Evolutionary conservation across 805 yeast genomes (phyloP), one percentile per base, ranked within the genome.

Genomic region (Zygoascus bituminiphila): DNA sequence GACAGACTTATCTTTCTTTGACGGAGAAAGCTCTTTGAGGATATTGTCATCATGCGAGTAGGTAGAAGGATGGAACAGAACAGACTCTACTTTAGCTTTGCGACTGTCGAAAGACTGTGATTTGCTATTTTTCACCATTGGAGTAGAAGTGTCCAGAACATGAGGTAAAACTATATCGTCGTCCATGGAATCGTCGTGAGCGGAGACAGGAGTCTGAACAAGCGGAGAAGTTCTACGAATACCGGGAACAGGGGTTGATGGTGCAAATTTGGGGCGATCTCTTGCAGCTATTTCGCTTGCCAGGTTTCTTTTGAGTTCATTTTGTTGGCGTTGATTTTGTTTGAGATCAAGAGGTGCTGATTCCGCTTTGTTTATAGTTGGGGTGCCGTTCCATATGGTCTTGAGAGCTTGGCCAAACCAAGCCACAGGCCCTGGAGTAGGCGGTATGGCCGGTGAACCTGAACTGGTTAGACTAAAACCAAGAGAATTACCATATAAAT

Each of bases 371-470:
- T 42, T 40, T 10, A 45, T 42, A 37, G 53, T 50, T 6, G 58
- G 58, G 1, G 58, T 54, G 4, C 58, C 57, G 8, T 29, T 42
- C 44, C 51, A 50, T 36, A 55, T 41, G 15, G 58, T 48, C n/a
- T 52, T 54, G 12, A 56, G 40, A 7, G 60, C 57, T 14, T 47
- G 49, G 20, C 56, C 41, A 1, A 58, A 55, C 57, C 58, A 56
- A 9, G 49, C 25, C 7, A 45, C 50, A 4, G 54, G 40, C 6
- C 58, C 58, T 2, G 60, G 58, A 1, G 60, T 54, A 2, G 51
- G 54, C n/a, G 58, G 57, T 4, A 52, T 42, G 5, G 42, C 51
- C 8, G 42, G 43, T 15, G 47, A 21, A 20, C 44, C 31, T 25
- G 8, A 12, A 19, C 12, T 23, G 35, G 14, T 25, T 24, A 35